These are phyloP conservation scores for Cercospora canescens DNA, from an alignment of 2,329 filamentous ascomycete species.

Conservation along the genomic window DNA sequence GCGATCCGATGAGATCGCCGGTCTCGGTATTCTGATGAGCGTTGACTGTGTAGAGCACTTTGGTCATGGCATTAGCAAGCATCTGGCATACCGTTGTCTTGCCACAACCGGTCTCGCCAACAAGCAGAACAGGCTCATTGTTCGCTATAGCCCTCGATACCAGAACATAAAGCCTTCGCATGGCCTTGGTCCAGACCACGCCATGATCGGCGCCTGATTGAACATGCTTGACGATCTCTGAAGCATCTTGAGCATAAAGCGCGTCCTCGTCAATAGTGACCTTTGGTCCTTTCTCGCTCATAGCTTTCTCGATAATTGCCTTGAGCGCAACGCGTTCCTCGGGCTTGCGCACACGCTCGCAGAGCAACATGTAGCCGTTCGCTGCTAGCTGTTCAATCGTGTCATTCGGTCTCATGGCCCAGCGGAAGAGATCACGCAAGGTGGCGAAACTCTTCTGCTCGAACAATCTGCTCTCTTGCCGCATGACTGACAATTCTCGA, in stretches of 20 bases:
- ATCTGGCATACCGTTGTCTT: slow-evolving; percentile 97
- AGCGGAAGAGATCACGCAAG: slow-evolving; percentile 90
- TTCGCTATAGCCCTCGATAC: slow-evolving; percentile 84
- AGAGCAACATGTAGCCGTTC: slow-evolving; percentile 95
- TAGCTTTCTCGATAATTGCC: slow-evolving; percentile 81
- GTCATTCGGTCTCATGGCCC: slow-evolving; percentile 83
- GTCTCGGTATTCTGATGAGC: slow-evolving; percentile 98
- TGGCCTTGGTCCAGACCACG: slow-evolving; percentile 93
- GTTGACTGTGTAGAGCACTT: slow-evolving; percentile 84
- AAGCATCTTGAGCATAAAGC: slow-evolving; percentile 62
- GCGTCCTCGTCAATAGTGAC: slow-evolving; percentile 72
- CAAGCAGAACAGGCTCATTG: slow-evolving; percentile 89
- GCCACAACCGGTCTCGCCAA: slow-evolving; percentile 95
- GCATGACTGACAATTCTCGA: slow-evolving; percentile 82
- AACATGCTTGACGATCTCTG: slow-evolving; percentile 40
- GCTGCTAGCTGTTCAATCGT: slow-evolving; percentile 83
- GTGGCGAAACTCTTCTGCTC: slow-evolving; percentile 98
- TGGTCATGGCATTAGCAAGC: slow-evolving; percentile 76
- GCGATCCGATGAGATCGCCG: slow-evolving; percentile 93
- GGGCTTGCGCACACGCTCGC: slow-evolving; percentile 87
- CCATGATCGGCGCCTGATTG: slow-evolving; percentile 53
- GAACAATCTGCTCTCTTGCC: slow-evolving; percentile 88
- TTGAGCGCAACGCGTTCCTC: slow-evolving; percentile 86
- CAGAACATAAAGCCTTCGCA: slow-evolving; percentile 86
- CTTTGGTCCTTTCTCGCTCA: slow-evolving; percentile 60